These are phyloP conservation scores for Globisporangium camurandrum DNA, from an alignment of 352 stramenopile species.

Conservation along the genomic window DNA sequence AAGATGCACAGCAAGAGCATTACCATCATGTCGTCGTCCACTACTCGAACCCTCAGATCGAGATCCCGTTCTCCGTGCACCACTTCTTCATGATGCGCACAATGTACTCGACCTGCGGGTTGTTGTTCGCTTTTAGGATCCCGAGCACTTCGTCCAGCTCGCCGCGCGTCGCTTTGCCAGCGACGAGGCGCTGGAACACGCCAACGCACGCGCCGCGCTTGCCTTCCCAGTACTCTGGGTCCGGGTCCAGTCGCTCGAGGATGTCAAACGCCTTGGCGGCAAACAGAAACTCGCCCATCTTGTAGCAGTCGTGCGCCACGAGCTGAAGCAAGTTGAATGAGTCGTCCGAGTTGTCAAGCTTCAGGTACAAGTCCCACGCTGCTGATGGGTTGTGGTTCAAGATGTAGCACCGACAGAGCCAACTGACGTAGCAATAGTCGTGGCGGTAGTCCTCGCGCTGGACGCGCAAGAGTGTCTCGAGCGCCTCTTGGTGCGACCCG, in stretches of 20 bases:
- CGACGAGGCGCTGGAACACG: conserved; percentile 93
- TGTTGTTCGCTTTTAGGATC: conserved; percentile 92
- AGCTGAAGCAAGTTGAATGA: conserved; percentile 95
- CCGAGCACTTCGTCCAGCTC: conserved; percentile 88
- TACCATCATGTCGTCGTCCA: too few relatives aligned
- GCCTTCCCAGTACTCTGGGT: conserved; percentile 95
- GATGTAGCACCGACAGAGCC: conserved; percentile 91
- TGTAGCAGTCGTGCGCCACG: conserved; percentile 97
- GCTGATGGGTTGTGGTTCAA: conserved; percentile 91
- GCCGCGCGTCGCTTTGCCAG: conserved; percentile 83
- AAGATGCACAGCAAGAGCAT: too few relatives aligned
- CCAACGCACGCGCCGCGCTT: conserved; percentile 93
- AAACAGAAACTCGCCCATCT: conserved; percentile 94
- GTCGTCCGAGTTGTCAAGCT: conserved; percentile 93
- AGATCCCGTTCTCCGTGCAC: conserved; percentile 86
- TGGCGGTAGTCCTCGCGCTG: conserved; percentile 88
- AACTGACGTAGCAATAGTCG: conserved; percentile 91
- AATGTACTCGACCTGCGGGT: conserved; percentile 95
- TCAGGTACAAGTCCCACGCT: conserved; percentile 95
- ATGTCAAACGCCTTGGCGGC: conserved; percentile 93
- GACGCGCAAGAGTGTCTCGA: conserved; percentile 91
- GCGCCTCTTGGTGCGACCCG: conserved; percentile 89
- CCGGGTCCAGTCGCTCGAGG: conserved; percentile 90
- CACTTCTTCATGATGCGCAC: conserved; percentile 96
- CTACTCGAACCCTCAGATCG: too few relatives aligned